Percentiles rank a stretch among this genome's conserved stretches.
Conservation (phyloP, 2,329 filamentous ascomycete species). For the Madurella fahalii region DNA sequence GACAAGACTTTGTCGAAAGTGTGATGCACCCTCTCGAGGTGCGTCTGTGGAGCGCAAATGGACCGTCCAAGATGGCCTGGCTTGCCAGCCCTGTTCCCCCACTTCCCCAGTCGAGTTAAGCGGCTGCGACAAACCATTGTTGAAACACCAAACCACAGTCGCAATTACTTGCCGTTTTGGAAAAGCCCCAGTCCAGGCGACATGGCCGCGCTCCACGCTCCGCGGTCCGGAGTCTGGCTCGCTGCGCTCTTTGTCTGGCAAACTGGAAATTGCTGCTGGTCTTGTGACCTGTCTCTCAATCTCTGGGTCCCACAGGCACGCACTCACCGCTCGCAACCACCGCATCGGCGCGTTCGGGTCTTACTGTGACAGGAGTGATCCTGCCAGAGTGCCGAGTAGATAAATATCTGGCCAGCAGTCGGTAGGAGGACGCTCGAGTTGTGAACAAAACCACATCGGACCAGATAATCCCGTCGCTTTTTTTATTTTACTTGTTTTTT, state of each 20-base stretch:
- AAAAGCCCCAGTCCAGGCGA: slow-evolving; percentile 5
- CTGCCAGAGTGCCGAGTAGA: neutral
- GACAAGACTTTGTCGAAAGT: neutral
- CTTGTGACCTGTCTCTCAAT: slow-evolving; percentile 23
- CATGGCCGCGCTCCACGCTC: too few species aligned
- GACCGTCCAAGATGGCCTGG: neutral
- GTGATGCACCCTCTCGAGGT: neutral
- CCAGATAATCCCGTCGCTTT: neutral
- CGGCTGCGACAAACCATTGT: neutral
- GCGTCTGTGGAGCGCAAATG: neutral
- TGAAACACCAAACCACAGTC: slow-evolving; percentile 8
- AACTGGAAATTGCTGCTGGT: slow-evolving; percentile 17
- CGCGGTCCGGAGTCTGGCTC: slow-evolving; percentile 1
- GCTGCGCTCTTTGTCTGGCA: slow-evolving; percentile 4
- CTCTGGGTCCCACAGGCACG: slow-evolving; percentile 20
- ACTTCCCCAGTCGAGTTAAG: slow-evolving; percentile 18
- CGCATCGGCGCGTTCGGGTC: slow-evolving; percentile 7
- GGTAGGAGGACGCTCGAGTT: neutral
- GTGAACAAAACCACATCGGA: neutral
- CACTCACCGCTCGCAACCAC: slow-evolving; percentile 16
- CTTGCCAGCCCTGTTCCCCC: slow-evolving; percentile 11
- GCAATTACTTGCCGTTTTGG: slow-evolving; percentile 13
- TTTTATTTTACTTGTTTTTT: too few species aligned
- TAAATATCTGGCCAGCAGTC: slow-evolving; percentile 11
- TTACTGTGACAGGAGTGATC: neutral